Evolutionary conservation across 352 stramenopile genomes (phyloP), one percentile per base, ranked within the genome.

Genomic region (Phytophthora kernoviae): DNA sequence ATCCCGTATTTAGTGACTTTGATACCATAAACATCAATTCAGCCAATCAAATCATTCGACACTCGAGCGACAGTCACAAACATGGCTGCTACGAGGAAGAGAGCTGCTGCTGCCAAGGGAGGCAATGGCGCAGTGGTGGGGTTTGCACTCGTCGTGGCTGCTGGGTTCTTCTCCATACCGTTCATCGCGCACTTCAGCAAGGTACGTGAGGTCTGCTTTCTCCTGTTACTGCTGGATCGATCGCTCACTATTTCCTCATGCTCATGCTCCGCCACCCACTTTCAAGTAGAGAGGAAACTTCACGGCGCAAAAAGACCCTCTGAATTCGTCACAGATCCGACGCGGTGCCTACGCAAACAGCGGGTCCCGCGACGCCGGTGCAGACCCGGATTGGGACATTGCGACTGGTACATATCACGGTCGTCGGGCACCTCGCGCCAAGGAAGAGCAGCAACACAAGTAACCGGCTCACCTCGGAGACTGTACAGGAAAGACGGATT

Each of bases 351-450:
- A 95, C 69, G 64, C 87, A 17, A 96, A 96, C 68, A 81, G 86
- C 10, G 84, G 84, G 54, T 93, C 81, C 17, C 74, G 73, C 30
- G 87, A 96, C 56, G 82, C 79, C 4, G 87, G 87, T 32, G 79
- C 81, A 5, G 87, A 96, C 59, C 85, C 84, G 47, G 82, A 94
- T 70, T 96, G 82, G 79, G 84, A 94, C 61, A 73, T 91, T 45
- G 61, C 62, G 32, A 90, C 76, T 44, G 79, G 86, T 68, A 87
- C 79, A 40, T 94, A 80, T 58, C 51, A 73, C 41, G 82, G 75
- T 5, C 69, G 82, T 48, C 76, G 81, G 48, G 72, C 69, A 24
- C 52, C 52, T 33, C 67, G 51, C 21, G 37, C n/a, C n/a, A n/a
- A n/a, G n/a, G n/a, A n/a, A n/a, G n/a, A n/a, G n/a, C n/a, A n/a